phyloP scores from a whole-genome alignment of 2,329 filamentous ascomycete genomes.

The Penicillium sp. region DNA sequence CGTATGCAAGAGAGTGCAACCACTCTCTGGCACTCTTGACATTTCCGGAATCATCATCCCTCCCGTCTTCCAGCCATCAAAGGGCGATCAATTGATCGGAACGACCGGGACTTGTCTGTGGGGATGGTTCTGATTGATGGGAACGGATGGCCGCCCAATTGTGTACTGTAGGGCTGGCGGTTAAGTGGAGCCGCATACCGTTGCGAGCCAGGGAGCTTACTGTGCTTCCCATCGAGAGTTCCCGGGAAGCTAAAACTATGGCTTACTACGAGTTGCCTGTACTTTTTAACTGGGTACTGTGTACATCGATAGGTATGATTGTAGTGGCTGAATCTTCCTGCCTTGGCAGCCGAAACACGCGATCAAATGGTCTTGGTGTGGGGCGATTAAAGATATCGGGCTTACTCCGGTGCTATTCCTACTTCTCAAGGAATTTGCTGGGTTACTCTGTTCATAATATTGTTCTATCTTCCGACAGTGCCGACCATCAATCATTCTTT shows the following conservation, averaged over 20 bases:
- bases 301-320: background rate
- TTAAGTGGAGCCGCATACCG: background rate
- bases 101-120: background rate
- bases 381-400: background rate
- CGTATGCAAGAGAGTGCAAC: background rate
- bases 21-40: background rate
- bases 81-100: background rate
- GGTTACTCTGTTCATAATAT: background rate
- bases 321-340: background rate
- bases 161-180: background rate
- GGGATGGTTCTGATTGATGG: background rate
- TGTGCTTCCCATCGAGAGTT: background rate
- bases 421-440: background rate
- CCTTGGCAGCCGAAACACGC: background rate
- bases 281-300: background rate
- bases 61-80: background rate
- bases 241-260: background rate
- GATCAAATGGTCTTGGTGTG: background rate
- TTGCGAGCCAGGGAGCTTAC: background rate
- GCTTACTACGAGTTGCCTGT: background rate
- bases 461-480: background rate
- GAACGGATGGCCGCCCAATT: background rate
- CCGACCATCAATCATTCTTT: background rate
- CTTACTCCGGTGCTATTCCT: too few relatives aligned
- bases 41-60: background rate